phyloP scores from a whole-genome alignment of 1,284 basidiomycete genomes.

The Fomitopsis schrenkii region DNA sequence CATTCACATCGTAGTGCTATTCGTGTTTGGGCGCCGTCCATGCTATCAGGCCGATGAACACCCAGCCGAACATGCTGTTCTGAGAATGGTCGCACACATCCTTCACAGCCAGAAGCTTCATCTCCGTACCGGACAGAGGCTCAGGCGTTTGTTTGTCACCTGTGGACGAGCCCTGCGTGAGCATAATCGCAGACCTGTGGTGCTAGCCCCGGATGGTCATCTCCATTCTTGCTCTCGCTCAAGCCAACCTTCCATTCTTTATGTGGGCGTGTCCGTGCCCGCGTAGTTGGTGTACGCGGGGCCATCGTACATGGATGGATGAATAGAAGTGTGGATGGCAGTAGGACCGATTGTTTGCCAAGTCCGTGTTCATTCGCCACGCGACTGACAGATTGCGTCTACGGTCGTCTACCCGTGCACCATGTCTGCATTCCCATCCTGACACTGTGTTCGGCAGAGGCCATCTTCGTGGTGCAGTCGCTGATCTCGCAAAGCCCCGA shows the following conservation, averaged over 20 bases:
- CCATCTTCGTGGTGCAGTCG: conserved; percentile 78
- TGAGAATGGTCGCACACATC: neutral
- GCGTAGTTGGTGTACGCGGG: neutral
- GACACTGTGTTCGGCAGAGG: conserved; percentile 46
- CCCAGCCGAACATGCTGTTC: neutral
- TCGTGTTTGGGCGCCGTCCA: neutral
- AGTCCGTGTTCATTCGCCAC: neutral
- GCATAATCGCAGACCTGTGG: neutral
- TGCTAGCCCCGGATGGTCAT: neutral
- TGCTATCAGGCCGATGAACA: neutral
- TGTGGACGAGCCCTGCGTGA: neutral
- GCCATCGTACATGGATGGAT: neutral
- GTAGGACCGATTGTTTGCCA: neutral
- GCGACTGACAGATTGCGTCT: conserved; percentile 2
- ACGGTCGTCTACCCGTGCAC: neutral
- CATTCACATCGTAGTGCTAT: neutral
- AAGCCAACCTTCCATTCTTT: neutral
- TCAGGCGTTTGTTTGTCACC: neutral
- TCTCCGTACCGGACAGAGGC: neutral
- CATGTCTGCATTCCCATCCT: neutral
- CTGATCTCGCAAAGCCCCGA: conserved; percentile 87
- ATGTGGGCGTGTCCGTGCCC: neutral
- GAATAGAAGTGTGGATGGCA: neutral
- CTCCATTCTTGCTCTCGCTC: neutral
- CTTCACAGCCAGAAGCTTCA: neutral